Conservation (phyloP, 495 filamentous ascomycete genomes). For the Astrothelium macrocarpum region DNA sequence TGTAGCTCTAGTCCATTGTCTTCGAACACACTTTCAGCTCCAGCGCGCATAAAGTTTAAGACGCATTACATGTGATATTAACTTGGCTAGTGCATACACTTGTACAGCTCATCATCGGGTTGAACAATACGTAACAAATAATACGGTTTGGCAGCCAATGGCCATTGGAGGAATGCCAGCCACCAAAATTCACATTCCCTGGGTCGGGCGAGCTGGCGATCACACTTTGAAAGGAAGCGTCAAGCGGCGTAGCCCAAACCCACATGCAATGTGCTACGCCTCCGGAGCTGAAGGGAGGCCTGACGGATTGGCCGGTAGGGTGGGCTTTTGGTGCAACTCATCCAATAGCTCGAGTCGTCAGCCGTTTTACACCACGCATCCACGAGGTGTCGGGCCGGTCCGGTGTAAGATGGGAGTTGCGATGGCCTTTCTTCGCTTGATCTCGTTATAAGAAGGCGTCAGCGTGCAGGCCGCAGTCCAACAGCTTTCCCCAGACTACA, state of each 20-base stretch:
- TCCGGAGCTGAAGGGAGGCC: conserved; percentile 2
- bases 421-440: background rate
- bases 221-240: background rate
- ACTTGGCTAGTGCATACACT: background rate
- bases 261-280: background rate
- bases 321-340: background rate
- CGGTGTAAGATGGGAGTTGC: background rate
- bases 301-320: background rate
- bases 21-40: background rate
- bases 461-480: background rate
- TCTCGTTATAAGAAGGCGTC: background rate
- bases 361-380: background rate
- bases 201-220: background rate
- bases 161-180: background rate
- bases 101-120: background rate
- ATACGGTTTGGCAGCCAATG: background rate
- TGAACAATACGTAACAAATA: background rate
- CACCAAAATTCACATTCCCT: background rate
- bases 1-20: background rate
- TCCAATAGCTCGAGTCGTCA: background rate
- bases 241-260: background rate
- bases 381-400: conserved; percentile 2
- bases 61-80: background rate
- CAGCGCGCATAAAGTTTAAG: background rate
- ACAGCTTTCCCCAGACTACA: too few species aligned